Evolutionary conservation across 2,329 filamentous ascomycete species (phyloP).

Genomic region (Colletotrichum orchidophilum): DNA sequence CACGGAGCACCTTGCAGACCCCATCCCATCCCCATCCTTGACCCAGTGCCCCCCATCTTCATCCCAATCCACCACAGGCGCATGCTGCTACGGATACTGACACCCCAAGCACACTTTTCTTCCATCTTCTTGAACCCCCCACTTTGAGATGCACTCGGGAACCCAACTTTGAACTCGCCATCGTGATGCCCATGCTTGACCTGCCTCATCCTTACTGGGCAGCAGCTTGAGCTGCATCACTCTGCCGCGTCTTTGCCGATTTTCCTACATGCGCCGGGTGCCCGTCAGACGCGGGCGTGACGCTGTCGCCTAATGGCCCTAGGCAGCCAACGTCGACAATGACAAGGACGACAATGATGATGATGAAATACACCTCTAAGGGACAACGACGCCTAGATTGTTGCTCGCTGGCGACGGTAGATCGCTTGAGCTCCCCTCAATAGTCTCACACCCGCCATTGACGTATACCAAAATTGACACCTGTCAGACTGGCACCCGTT

Average conservation of each 20-base stretch:
- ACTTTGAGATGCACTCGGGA: background rate
- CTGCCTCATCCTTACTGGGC: background rate
- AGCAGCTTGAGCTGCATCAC: conserved; percentile 5
- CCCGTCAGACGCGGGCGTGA: background rate
- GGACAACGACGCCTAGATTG: background rate
- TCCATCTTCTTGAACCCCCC: background rate
- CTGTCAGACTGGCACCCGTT: background rate
- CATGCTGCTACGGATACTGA: background rate
- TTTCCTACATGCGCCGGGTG: background rate
- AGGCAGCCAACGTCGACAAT: conserved; percentile 10
- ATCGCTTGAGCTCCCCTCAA: background rate
- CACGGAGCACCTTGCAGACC: background rate
- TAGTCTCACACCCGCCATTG: background rate
- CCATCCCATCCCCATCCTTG: too few species aligned
- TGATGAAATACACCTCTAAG: background rate
- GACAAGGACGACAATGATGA: background rate
- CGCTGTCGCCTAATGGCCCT: background rate
- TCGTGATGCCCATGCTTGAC: background rate
- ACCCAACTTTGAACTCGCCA: background rate
- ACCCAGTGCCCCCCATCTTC: background rate
- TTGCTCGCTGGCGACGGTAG: background rate
- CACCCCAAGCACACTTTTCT: too few species aligned
- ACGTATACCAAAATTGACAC: background rate
- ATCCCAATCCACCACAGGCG: background rate
- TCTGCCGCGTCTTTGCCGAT: conserved; percentile 16